phyloP scores from a whole-genome alignment of 805 yeast genomes.

The Maudiozyma bulderi region DNA sequence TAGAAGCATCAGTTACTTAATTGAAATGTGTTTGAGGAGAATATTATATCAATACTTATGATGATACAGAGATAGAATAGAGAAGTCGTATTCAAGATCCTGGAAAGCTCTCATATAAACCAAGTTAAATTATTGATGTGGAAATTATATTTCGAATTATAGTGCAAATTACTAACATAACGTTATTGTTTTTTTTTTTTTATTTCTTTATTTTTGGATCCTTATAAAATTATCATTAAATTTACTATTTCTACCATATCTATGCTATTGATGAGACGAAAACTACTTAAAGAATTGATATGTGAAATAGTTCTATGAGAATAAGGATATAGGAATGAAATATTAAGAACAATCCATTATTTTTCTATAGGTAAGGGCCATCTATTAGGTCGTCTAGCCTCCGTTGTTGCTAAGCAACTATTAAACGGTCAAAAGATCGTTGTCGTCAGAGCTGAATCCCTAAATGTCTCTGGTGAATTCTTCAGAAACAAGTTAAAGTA shows the following conservation, averaged over 20 bases:
- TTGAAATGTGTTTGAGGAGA: neutral
- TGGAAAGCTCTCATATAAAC: neutral
- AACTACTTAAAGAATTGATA: neutral
- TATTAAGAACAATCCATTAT: constrained; percentile 1
- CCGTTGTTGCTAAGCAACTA: constrained; percentile 96
- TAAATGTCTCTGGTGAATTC: constrained; percentile 99
- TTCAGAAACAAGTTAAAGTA: constrained; percentile 99
- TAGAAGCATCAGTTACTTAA: neutral
- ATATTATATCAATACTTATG: neutral
- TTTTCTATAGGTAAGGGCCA: constrained; percentile 77
- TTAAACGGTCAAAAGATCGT: constrained; percentile 97
- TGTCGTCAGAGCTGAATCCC: constrained; percentile 93
- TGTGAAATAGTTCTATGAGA: neutral
- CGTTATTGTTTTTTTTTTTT: neutral
- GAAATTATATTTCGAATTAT: no score
- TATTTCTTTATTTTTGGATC: neutral
- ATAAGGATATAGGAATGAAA: neutral
- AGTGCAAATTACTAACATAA: neutral
- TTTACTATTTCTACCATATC: no score
- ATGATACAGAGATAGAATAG: neutral
- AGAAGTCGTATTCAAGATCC: neutral
- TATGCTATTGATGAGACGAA: neutral
- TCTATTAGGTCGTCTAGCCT: constrained; percentile 98
- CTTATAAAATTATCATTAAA: neutral
- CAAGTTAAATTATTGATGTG: no score